Evolutionary conservation across 768 basidiomycete genomes (phyloP).

Genomic region (Mycena maculata): DNA sequence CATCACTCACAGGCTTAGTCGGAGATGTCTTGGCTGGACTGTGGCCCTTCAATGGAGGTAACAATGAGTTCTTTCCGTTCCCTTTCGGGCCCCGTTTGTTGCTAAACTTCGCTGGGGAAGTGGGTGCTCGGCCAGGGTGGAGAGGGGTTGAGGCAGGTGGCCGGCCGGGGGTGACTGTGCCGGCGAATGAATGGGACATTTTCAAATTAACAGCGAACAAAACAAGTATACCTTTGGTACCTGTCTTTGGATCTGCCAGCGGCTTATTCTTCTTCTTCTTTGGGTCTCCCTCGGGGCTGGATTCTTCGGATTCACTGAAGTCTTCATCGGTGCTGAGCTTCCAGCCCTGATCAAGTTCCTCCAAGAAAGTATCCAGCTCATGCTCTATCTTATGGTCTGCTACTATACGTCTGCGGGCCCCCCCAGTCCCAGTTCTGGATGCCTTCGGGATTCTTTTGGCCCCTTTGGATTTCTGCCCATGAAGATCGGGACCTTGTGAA

Average conservation of each 20-base stretch:
- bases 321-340: background rate
- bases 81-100: constrained; percentile 2
- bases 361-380: background rate
- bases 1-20: background rate
- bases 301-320: background rate
- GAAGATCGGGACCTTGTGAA: background rate
- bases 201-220: background rate
- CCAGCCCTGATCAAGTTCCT: background rate
- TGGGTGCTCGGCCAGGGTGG: background rate
- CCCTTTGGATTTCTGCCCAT: background rate
- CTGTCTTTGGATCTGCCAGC: background rate
- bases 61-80: background rate
- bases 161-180: constrained; percentile 1
- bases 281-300: background rate
- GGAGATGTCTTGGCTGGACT: background rate
- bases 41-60: background rate
- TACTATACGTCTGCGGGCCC: background rate
- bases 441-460: background rate
- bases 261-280: background rate
- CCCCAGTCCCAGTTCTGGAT: too few relatives aligned
- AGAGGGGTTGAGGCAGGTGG: background rate
- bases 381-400: background rate
- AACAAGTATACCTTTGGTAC: background rate
- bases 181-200: background rate
- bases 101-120: constrained; percentile 4